Conservation (phyloP, 352 stramenopile genomes). For the Globisporangium rhizosaccharum region DNA sequence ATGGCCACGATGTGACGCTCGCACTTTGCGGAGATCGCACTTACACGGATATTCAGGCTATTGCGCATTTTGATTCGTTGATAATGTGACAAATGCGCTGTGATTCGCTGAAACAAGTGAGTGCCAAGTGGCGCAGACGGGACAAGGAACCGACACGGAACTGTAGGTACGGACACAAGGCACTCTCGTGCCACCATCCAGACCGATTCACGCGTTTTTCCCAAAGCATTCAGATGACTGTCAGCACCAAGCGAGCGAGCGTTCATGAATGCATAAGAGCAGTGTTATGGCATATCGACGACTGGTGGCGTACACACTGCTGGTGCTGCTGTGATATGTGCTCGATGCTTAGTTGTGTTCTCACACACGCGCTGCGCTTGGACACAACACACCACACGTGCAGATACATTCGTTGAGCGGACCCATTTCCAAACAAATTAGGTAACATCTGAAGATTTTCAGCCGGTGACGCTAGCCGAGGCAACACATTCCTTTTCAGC, state of each 20-base stretch:
- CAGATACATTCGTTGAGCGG: too few species aligned
- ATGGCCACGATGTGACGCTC: too few species aligned
- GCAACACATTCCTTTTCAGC: not conserved
- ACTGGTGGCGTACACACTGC: too few species aligned
- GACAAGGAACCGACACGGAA: slow-evolving; percentile 2
- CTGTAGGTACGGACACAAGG: slow-evolving; percentile 2
- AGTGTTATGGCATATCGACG: too few species aligned
- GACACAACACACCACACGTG: not conserved
- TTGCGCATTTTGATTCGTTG: too few species aligned
- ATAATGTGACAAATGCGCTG: not conserved
- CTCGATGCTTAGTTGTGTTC: too few species aligned
- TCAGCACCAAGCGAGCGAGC: not conserved
- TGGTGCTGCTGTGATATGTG: too few species aligned
- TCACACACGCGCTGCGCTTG: too few species aligned
- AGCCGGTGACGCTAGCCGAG: not conserved
- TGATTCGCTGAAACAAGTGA: slow-evolving; percentile 6
- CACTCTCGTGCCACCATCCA: not conserved
- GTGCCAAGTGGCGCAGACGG: not conserved
- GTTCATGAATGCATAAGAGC: too few species aligned
- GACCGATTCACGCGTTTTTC: not conserved
- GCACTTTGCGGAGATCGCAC: too few species aligned
- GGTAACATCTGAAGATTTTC: not conserved
- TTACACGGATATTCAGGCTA: too few species aligned
- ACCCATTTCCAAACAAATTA: not conserved
- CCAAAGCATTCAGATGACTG: not conserved